Evolutionary conservation across 129 eudicot species (phyloP), one percentile per base, ranked within the genome.

Genomic region (Sambucus nigra): DNA sequence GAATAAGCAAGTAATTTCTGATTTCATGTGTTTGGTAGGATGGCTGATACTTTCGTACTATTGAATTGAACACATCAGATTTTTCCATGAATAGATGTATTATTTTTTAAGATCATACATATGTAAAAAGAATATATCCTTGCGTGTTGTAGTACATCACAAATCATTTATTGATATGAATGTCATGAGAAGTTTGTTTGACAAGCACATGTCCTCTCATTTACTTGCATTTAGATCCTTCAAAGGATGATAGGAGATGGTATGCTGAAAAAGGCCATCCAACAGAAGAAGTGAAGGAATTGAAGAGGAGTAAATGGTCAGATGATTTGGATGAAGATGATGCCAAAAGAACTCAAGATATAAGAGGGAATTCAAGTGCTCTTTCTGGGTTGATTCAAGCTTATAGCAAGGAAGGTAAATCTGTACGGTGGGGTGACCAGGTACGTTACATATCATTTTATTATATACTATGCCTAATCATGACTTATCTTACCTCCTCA

Each of bases 291-390:
- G 85, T 81, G 67, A 89, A 84, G 63, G 83, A 84, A 75, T 58
- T 89, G 74, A 78, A 83, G 49, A 83, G 63, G 51, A 89, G 98
- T 69, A 89, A 89, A 66, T 89, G 98, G 98, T 89, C 98, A 21
- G 63, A 66, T 65, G 84, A 68, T 72, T 55, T 89, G 73, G 98
- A 84, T 64, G 94, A 74, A 28, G 91, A 64, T 29, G 42, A 83
- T 24, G 29, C 67, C 7, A 17, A 53, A n/a, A 77, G 71, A 54
- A 56, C 70, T 45, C 76, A 77, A 53, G 61, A 53, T 9, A 47
- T 57, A 39, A 66, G 47, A 40, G 68, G 70, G 38, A 81, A 68
- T 48, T 52, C 61, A 17, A 67, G 46, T 61, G 67, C 66, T 53
- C 80, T 79, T 40, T 69, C 93, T 35, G 80, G 86, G 35, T 73